Percentiles rank a stretch among this genome's conserved stretches.
phyloP scores from a whole-genome alignment of 495 filamentous ascomycete genomes.

The Peziza echinospora region DNA sequence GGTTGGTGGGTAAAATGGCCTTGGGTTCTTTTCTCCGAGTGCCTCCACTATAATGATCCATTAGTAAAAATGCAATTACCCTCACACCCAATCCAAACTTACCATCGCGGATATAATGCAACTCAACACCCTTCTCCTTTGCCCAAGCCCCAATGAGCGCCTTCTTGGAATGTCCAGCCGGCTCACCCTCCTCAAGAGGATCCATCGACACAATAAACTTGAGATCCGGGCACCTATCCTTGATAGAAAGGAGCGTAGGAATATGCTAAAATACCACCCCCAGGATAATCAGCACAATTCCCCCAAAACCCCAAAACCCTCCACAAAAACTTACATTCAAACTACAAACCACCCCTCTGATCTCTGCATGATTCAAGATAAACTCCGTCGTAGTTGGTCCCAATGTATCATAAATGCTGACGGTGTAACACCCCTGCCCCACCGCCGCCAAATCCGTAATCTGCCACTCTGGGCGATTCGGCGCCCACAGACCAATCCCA shows the following conservation, averaged over 20 bases:
- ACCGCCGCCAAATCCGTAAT: conserved; percentile 78
- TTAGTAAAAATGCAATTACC: no score
- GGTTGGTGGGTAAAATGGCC: conserved; percentile 43
- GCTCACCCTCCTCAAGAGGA: conserved; percentile 62
- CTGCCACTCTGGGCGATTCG: conserved; percentile 96
- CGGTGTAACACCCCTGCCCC: conserved; percentile 71
- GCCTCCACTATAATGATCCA: conserved; percentile 45
- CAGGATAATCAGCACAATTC: neutral
- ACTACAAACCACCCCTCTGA: conserved; percentile 56
- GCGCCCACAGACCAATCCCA: conserved; percentile 80
- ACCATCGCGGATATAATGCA: conserved; percentile 56
- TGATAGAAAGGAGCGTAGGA: conserved; percentile 65
- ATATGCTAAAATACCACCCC: conserved; percentile 41
- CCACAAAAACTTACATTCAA: conserved; percentile 24
- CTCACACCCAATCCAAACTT: no score
- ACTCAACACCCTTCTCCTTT: conserved; percentile 43
- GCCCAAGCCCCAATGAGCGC: conserved; percentile 56
- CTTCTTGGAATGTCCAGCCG: conserved; percentile 52
- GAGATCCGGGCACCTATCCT: conserved; percentile 49
- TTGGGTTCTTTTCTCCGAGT: conserved; percentile 44
- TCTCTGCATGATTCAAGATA: conserved; percentile 73
- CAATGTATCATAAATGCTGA: conserved; percentile 92
- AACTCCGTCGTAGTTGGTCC: conserved; percentile 79
- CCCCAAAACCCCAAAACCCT: neutral
- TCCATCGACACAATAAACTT: conserved; percentile 84